Conservation (phyloP, 2,329 filamentous ascomycete genomes). For the Aspergillus intermedius region DNA sequence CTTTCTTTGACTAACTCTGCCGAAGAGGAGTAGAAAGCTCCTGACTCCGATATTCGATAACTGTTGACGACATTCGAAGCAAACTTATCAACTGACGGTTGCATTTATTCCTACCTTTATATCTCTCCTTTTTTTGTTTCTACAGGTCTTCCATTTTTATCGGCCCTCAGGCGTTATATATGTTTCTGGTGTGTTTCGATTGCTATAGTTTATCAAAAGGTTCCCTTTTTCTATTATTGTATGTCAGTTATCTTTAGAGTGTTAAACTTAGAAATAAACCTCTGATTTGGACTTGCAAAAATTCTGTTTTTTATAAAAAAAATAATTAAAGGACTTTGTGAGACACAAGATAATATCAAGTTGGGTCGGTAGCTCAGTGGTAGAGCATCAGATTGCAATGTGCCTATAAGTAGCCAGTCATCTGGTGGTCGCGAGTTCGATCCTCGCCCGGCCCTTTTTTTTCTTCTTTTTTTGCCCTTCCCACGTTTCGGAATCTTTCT, state of each 20-base stretch:
- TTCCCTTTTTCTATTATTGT: background rate
- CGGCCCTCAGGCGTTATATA: constrained; percentile 10
- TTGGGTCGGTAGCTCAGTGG: background rate
- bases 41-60: background rate
- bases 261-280: too few relatives aligned
- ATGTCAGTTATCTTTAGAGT: too few relatives aligned
- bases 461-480: background rate
- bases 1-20: constrained; percentile 84
- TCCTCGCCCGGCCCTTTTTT: background rate
- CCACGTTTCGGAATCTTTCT: background rate
- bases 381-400: background rate
- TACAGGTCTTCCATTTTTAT: background rate
- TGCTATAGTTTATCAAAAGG: background rate
- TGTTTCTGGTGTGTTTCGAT: background rate
- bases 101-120: constrained; percentile 6
- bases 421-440: background rate
- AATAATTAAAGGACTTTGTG: too few relatives aligned
- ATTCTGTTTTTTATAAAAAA: too few relatives aligned
- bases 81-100: background rate
- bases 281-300: too few relatives aligned
- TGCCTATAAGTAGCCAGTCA: background rate
- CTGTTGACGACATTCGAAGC: too few relatives aligned
- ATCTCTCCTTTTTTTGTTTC: constrained; percentile 6
- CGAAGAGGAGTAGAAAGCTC: constrained; percentile 52
- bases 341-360: too few relatives aligned